phyloP scores from a whole-genome alignment of 2,329 filamentous ascomycete species.

The Venturiaceae sp. region DNA sequence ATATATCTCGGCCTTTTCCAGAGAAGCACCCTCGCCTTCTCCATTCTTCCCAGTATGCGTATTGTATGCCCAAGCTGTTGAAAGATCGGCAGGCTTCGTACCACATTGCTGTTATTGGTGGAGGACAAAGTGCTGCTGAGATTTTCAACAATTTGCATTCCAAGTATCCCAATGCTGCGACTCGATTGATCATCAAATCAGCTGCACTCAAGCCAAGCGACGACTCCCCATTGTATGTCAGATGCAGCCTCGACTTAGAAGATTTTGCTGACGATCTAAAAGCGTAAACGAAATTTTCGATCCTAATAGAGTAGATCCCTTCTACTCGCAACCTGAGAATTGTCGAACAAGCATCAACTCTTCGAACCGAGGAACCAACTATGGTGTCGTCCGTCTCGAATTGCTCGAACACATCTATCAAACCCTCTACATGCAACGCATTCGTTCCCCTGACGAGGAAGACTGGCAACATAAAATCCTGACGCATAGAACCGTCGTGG shows the following conservation, averaged over 20 bases:
- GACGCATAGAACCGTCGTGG: conserved; percentile 54
- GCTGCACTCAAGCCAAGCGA: conserved; percentile 83
- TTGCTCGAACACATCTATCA: conserved; percentile 85
- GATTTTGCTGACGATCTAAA: conserved; percentile 16
- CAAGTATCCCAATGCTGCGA: conserved; percentile 72
- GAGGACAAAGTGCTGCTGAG: conserved; percentile 87
- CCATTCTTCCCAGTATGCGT: conserved; percentile 81
- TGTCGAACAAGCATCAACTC: conserved; percentile 52
- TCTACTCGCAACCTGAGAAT: conserved; percentile 58
- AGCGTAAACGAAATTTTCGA: conserved; percentile 97
- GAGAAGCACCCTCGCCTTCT: conserved; percentile 63
- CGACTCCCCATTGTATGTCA: conserved; percentile 81
- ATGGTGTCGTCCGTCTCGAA: conserved; percentile 84
- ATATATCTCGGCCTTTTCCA: conserved; percentile 61
- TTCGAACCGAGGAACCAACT: conserved; percentile 79
- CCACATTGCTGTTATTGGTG: conserved; percentile 75
- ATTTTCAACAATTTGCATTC: conserved; percentile 84
- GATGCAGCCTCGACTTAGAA: not conserved
- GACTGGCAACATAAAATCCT: conserved; percentile 79
- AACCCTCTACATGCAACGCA: conserved; percentile 75
- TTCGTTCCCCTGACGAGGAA: conserved; percentile 58
- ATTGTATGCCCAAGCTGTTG: conserved; percentile 51
- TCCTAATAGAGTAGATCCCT: conserved; percentile 67
- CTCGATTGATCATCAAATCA: conserved; percentile 69
- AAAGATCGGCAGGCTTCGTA: conserved; percentile 47